Evolutionary conservation across 1,284 basidiomycete genomes (phyloP).

Genomic region (Thelephora terrestris): DNA sequence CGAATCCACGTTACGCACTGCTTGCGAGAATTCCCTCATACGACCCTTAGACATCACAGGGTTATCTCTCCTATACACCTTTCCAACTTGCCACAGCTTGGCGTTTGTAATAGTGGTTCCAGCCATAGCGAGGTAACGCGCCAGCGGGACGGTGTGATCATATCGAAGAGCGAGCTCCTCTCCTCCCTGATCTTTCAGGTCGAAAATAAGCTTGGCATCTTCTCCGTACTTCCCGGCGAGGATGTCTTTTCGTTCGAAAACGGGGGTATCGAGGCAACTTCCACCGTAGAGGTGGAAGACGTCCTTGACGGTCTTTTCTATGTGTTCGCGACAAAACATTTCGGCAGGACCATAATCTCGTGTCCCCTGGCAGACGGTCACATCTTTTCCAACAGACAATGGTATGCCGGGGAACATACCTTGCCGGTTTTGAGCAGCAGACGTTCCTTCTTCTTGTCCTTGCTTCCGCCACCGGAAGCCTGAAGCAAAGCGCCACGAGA

Average conservation of each 20-base stretch:
- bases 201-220: constrained; percentile 97
- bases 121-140: constrained; percentile 93
- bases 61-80: constrained; percentile 94
- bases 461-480: constrained; percentile 26
- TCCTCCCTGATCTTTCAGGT: constrained; percentile 97
- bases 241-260: constrained; percentile 96
- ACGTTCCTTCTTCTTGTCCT: constrained; percentile 54
- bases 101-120: constrained; percentile 60
- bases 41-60: constrained; percentile 97
- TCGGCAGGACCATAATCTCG: constrained; percentile 93
- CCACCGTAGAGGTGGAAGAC: constrained; percentile 89
- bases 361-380: constrained; percentile 60
- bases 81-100: constrained; percentile 96
- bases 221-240: constrained; percentile 95
- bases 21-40: constrained; percentile 99
- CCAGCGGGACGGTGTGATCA: constrained; percentile 95
- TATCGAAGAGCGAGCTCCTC: constrained; percentile 93
- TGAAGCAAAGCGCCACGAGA: constrained; percentile 34
- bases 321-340: constrained; percentile 86
- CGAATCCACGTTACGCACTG: constrained; percentile 42
- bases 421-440: constrained; percentile 74
- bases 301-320: constrained; percentile 84
- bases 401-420: constrained; percentile 28
- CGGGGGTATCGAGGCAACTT: constrained; percentile 92
- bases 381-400: not conserved